Base-by-base conservation (phyloP, 805 yeast genomes). In the Vanderwaltozyma yarrowii region DNA sequence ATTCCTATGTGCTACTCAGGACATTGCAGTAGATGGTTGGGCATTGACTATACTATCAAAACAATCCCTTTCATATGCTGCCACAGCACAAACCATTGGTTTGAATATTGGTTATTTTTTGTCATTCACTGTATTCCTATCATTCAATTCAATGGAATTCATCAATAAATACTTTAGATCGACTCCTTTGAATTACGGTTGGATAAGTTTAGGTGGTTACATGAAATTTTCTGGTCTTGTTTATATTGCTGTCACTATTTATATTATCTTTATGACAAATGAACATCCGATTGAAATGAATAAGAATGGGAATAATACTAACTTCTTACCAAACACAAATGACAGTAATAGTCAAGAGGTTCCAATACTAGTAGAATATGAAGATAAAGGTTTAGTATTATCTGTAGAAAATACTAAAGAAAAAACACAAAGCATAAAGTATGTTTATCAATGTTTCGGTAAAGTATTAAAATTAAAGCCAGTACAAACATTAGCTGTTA, bases 21-120 rank as follows among this genome's bases (percentile, higher is more conserved):
- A 92, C 57, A 92, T 92, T 39, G 97, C 98, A 0, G 98, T 92
- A 17, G 98, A 92, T 63, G 97, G 98, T 10, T 92, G 98, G 98
- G 96, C 97, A 0, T 65, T 92, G 52, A 92, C 96, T 1, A 76
- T 89, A 29, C 66, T 92, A 37, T 76, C 88, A 14, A 77, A 78
- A 19, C 74, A 74, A 20, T 80, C 94, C 12, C 67, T 92, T 44
- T 78, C 94, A 14, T 92, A 77, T 64, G 97, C 98, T 0, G 84
- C 95, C 4, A 92, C 98, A 0, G 98, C 98, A 0, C 98, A 92
- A 61, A 92, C 98, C 0, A 76, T 92, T 33, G 98, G 98, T 0
- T 70, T 92, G 44, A 92, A 92, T 62, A 71, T 89, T 3, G 98
- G 98, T 17, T 92, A 89, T 56, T 92, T 92, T 55, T 61, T 82